Evolutionary conservation across 176 grass and related monocot genomes (phyloP), one percentile per base, ranked within the genome.

Genomic region (Ensete glaucum): DNA sequence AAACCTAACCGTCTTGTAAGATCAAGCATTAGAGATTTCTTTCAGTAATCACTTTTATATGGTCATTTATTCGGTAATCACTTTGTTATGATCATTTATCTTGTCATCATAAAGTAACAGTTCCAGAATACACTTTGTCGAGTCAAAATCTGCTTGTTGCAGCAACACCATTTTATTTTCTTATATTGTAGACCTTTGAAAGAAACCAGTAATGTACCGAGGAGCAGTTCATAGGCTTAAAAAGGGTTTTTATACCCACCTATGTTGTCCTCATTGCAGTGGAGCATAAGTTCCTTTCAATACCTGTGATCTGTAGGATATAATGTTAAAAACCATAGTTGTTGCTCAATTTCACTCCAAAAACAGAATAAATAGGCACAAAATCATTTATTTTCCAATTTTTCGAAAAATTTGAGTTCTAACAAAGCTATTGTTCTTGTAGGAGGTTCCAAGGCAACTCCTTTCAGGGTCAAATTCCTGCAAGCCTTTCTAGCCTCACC

Each of bases 371-470:
- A 43, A 43, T 43, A 43, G 34, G 34, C 34, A 43, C 34, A 43
- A 43, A 43, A 43, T 43, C 0, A 43, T 43, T 43, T 43, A 43
- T 43, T 43, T 43, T 43, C 34, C 34, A 0, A 43, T 43, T 43
- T 43, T 43, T 43, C 34, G 0, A 43, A 43, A 43, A 43, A 43
- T 5, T 43, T 43, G 34, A 43, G 34, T 72, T 65, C 59, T 54
- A 53, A 77, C 59, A 63, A 72, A 24, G 14, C 58, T 17, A 56
- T 62, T 82, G 22, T 58, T 79, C 77, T 73, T 81, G 50, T 67
- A 98, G 90, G 82, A 74, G 85, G 67, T 87, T 98, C 73, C 90
- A 98, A 78, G 94, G 94, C 1, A 98, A 89, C 83, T 89, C 84
- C 55, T 93, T 98, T 66, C 63, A 90, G 85, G 94, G 90, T 73